phyloP scores from a whole-genome alignment of 164 flowering plant genomes.

The Macadamia integrifolia region DNA sequence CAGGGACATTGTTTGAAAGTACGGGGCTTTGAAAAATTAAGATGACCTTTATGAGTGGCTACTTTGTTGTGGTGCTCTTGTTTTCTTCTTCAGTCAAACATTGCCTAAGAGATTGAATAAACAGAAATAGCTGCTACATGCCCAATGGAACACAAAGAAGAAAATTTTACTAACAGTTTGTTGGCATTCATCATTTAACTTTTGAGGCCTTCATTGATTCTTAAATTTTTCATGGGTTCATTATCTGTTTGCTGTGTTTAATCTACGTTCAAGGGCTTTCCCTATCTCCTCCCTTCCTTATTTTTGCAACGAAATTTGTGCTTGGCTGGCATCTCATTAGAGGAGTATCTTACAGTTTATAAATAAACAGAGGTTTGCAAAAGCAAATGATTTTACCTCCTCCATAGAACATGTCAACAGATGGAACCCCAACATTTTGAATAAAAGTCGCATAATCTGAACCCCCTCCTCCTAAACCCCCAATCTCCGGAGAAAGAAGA shows the following conservation, averaged over 20 bases:
- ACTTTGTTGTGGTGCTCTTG: background rate
- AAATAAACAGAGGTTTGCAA: background rate
- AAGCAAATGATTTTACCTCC: slow-evolving; percentile 31
- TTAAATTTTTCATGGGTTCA: no score
- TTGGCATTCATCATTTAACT: no score
- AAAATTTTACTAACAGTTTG: no score
- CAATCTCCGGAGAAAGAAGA: slow-evolving; percentile 27
- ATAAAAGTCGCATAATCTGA: slow-evolving; percentile 68
- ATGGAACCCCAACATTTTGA: slow-evolving; percentile 69
- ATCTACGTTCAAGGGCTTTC: no score
- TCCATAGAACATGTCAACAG: slow-evolving; percentile 52
- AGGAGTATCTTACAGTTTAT: no score
- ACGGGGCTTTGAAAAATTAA: background rate
- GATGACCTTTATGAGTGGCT: background rate
- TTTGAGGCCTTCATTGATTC: no score
- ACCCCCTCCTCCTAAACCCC: slow-evolving; percentile 55
- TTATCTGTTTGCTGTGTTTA: no score
- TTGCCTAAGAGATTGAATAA: background rate
- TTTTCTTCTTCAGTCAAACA: background rate
- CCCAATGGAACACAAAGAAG: no score
- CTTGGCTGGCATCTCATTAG: no score
- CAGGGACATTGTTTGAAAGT: background rate
- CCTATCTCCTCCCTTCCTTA: no score
- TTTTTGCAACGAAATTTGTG: background rate
- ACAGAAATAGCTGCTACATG: no score